phyloP scores from a whole-genome alignment of 139 green algal genomes.

The Edaphochlamys debaryana region DNA sequence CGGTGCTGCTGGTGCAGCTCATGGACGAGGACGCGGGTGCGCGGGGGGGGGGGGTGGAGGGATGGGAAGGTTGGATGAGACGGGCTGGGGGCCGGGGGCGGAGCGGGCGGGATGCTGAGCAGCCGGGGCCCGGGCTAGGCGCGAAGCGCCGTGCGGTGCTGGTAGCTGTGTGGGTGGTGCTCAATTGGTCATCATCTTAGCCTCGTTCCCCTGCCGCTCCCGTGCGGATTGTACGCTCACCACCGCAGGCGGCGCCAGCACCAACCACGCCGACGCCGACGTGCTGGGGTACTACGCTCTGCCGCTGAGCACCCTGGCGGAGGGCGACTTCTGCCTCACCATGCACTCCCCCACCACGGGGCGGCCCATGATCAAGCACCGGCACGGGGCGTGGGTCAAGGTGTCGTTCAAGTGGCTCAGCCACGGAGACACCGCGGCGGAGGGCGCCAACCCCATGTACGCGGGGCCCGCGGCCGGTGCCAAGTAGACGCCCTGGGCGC shows the following conservation, averaged over 20 bases:
- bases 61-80: background rate
- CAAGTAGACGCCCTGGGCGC: too few relatives aligned
- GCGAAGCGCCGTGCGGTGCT: too few relatives aligned
- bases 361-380: background rate
- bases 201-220: too few relatives aligned
- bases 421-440: too few relatives aligned
- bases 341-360: background rate
- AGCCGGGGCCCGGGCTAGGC: too few relatives aligned
- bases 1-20: conserved; percentile 33
- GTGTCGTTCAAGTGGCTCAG: conserved; percentile 7
- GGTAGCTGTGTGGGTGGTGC: too few relatives aligned
- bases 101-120: too few relatives aligned
- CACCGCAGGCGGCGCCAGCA: too few relatives aligned
- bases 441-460: background rate
- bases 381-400: conserved; percentile 2
- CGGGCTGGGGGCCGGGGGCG: too few relatives aligned
- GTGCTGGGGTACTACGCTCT: conserved; percentile 16
- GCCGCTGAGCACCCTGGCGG: background rate
- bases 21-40: conserved; percentile 43
- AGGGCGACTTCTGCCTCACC: background rate
- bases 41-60: background rate
- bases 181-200: too few relatives aligned
- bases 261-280: conserved; percentile 13
- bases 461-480: background rate
- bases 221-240: too few relatives aligned